Evolutionary conservation across 495 filamentous ascomycete genomes (phyloP), one percentile per base, ranked within the genome.

Genomic region (Baudoinia panamericana): DNA sequence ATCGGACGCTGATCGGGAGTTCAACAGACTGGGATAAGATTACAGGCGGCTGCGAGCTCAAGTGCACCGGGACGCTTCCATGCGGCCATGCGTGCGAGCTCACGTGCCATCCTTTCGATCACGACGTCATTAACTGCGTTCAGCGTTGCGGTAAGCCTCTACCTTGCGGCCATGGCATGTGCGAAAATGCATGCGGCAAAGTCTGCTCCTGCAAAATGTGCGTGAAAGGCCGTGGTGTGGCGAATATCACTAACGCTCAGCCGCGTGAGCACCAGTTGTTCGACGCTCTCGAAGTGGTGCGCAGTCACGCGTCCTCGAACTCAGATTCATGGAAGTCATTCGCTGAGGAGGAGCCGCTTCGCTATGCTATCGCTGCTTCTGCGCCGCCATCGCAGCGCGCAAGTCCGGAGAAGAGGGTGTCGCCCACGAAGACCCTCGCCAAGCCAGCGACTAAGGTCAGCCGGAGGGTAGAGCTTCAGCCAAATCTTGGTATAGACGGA

Each of bases 41-140:
- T 12, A 29, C 36, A 15, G 80, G 77, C 11, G 80, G 79, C 0
- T 84, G 79, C 52, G 46, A 67, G 33, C 17, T 48, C 37, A 53
- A 34, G 5, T 84, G 80, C 46, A 41, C 47, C 2, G 63, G 65
- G 23, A 45, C 9, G 12, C 46, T 71, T 10, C 48, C 48, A 0
- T 75, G 71, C 51, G 62, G 63, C 5, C 71, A 75, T 48, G 26
- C 16, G 13, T 75, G 71, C 48, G 30, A 42, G 21, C 42, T 67
- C 9, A 50, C 27, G 26, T 75, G 71, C 37, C 71, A 75, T 52
- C 63, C 69, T 7, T 54, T 51, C 43, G 2, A 7, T 0, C 51
- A 51, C 40, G 39, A 50, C 12, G 16, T 13, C 29, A 46, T 55
- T 25, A 43, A 38, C 23, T 58, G 55, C 46, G 43, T 30, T n/a